Evolutionary conservation across 1,284 basidiomycete genomes (phyloP), one percentile per base, ranked within the genome.

Genomic region (Gomphus bonarii): DNA sequence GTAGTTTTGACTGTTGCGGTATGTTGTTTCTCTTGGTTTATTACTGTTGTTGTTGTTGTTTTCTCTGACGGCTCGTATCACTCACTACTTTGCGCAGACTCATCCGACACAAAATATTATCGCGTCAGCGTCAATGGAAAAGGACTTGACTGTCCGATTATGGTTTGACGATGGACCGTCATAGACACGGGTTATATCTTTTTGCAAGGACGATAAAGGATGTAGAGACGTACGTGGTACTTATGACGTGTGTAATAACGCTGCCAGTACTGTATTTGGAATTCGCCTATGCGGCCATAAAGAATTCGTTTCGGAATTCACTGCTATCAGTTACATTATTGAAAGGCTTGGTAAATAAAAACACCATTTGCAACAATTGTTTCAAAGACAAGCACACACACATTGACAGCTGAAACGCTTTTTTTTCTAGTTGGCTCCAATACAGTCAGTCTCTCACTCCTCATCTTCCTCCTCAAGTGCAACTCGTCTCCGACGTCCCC

Each of bases 111-210:
- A 73, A 60, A 75, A 75, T 55, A 82, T 88, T 56, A 85, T 94
- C 61, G 91, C 89, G 7, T 88, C 88, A 7, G 89, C 88, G 28
- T 80, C 83, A 12, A 84, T 90, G 77, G 91, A 93, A 64, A 89
- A 89, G 64, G 91, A 93, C 65, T 70, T 88, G 59, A 83, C 81
- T 1, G 88, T 94, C 63, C 79, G 84, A 57, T 64, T 94, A 28
- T 94, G 91, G 91, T 74, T 76, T 57, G 82, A 87, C 62, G 71
- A 75, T 14, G 52, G 46, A 25, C 28, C 48, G 11, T 35, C 47
- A 31, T 50, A 50, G 38, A n/a, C 18, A 22, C n/a, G 20, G 18
- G 18, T 46, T 12, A n/a, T 40, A 40, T 6, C 20, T 43, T n/a
- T 6, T 16, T n/a, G 18, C 6, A 43, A 20, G 20, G 42, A 43